phyloP scores from a whole-genome alignment of 2,329 filamentous ascomycete genomes.

The Calonectria leucothoes region DNA sequence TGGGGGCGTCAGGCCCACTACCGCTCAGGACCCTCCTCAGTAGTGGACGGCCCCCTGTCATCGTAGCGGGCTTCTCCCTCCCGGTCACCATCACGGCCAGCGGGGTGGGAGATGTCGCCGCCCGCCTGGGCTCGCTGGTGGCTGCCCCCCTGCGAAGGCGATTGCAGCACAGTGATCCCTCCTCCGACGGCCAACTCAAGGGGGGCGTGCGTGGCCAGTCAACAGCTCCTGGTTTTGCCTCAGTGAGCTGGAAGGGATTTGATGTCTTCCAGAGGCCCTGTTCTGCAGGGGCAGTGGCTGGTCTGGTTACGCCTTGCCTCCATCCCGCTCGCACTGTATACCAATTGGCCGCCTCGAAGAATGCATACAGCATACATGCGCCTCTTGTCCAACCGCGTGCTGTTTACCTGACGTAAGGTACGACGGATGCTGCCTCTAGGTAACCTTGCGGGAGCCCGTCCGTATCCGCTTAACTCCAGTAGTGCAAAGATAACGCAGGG shows the following conservation, averaged over 20 bases:
- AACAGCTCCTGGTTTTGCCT: background rate
- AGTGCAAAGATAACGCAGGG: conserved; percentile 5
- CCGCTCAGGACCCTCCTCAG: conserved; percentile 6
- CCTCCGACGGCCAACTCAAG: background rate
- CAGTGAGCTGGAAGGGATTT: conserved; percentile 1
- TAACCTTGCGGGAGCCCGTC: conserved; percentile 8
- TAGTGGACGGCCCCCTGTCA: conserved; percentile 3
- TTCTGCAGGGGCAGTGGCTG: conserved; percentile 43
- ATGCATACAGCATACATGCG: background rate
- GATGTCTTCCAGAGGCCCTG: conserved; percentile 6
- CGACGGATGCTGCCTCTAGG: background rate
- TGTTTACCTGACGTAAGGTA: background rate
- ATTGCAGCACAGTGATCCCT: conserved; percentile 1
- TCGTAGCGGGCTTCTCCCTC: background rate
- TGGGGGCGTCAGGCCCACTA: background rate
- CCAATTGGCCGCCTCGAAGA: background rate
- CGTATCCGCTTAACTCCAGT: conserved; percentile 19
- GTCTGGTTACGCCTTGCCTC: conserved; percentile 39
- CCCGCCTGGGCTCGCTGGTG: conserved; percentile 2
- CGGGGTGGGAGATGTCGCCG: conserved; percentile 8
- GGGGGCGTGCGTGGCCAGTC: conserved; percentile 4
- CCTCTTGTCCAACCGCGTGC: background rate
- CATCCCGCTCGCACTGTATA: conserved; percentile 35
- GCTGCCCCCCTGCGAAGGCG: background rate
- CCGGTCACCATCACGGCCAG: background rate